Evolutionary conservation across 2,329 filamentous ascomycete genomes (phyloP), one percentile per base, ranked within the genome.

Genomic region (Aspergillus luchuensis): DNA sequence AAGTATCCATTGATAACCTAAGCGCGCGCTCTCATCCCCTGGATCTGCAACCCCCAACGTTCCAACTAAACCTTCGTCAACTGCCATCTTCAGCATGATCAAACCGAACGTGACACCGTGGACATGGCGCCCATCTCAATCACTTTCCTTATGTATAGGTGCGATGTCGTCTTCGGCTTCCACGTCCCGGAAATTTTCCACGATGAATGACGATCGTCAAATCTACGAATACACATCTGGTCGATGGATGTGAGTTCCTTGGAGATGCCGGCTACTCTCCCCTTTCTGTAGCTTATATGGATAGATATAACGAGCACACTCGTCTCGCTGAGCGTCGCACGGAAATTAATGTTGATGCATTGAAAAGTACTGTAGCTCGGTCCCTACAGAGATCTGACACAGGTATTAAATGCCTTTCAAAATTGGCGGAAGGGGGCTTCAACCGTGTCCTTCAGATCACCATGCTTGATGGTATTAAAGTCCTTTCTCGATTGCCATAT

Each of bases 291-390:
- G 25, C 43, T 50, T 17, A 59, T 50, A 13, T 13, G 17, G 41
- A 4, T 39, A 62, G 63, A 57, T 64, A 58, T n/a, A 65, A 65
- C 25, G 59, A 64, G 52, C 39, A 60, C 6, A 36, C 50, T 3
- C 62, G 59, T 13, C 62, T 55, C n/a, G 41, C 57, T 45, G 62
- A 65, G 36, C 63, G 59, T 13, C 36, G 8, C 39, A 28, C 50
- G 5, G 17, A 39, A 25, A 57, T 65, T 4, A 56, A 62, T 7
- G 36, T 60, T 7, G 54, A 62, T 60, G 57, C 58, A 28, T 41
- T 65, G 43, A 55, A 33, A 43, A 58, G 47, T 6, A 30, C 28
- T 5, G 59, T 54, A 15, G 57, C 53, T 13, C 38, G 51, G 28
- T 65, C 61, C 36, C 21, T 63, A n/a, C 25, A 23, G 11, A 52